Evolutionary conservation across 176 grass and related monocot genomes (phyloP), one percentile per base, ranked within the genome.

Genomic region (Urochloa ruziziensis): DNA sequence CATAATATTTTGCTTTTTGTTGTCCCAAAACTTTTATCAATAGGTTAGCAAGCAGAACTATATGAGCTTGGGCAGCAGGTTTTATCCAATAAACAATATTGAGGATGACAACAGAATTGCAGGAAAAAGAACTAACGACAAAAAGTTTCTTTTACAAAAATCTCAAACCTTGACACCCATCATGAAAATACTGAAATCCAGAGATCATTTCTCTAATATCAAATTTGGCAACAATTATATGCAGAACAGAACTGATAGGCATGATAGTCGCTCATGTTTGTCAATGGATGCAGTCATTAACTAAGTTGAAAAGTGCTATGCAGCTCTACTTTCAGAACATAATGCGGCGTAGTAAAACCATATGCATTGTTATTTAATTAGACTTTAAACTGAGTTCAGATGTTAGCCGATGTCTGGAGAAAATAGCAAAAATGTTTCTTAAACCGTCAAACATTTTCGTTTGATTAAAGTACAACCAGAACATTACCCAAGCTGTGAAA

Each of bases 401-500:
- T 78, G 69, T 79, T 30, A 80, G 52, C 18, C 24, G 2, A 39
- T 59, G 47, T 30, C 28, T 39, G 8, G 12, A 73, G 6, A 86
- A 83, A 59, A 24, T 80, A 49, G 12, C 17, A 73, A 44, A 17
- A 29, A 37, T 23, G 8, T 27, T 7, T 43, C 44, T 32, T 54
- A 64, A 72, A 77, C 47, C 66, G 1, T 79, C 79, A 19, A 47
- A 72, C 14, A 18, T 71, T 23, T 54, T 36, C n/a, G n/a, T 21
- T 65, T 57, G 46, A 19, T 30, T 32, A 28, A 74, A 70, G n/a
- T 79, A 81, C 57, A 56, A 74, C 80, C 28, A 56, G 64, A 85
- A 89, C 52, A 70, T 82, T 92, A 99, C 96, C 96, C 96, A 64
- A 99, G 93, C 37, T 95, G 93, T 75, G 96, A 99, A 81, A 99